phyloP scores from a whole-genome alignment of 371 early-diverging fungal genomes.

The Mortierella polycephala region DNA sequence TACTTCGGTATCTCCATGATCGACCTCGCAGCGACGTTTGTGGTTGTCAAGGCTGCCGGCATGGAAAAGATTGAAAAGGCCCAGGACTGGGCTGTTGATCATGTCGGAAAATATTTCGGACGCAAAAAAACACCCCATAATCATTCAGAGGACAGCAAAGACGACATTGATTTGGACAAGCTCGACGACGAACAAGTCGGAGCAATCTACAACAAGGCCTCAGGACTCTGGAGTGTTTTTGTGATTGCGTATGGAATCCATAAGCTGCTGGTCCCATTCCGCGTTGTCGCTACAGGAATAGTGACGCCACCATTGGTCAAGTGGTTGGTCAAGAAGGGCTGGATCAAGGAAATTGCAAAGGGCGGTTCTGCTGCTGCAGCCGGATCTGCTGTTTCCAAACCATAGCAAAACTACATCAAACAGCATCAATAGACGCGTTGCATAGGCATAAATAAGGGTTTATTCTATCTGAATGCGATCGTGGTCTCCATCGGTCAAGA shows the following conservation, averaged over 20 bases:
- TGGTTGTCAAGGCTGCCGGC: constrained; percentile 53
- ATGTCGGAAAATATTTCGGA: constrained; percentile 33
- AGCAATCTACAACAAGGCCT: constrained; percentile 40
- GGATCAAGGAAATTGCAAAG: constrained; percentile 48
- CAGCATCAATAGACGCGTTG: not conserved
- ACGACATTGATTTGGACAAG: constrained; percentile 28
- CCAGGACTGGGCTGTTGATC: constrained; percentile 46
- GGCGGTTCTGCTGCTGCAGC: constrained; percentile 4
- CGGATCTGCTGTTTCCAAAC: constrained; percentile 7
- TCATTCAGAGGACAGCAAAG: not conserved
- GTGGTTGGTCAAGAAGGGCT: constrained; percentile 54
- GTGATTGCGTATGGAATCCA: constrained; percentile 60
- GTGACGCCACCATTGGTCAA: constrained; percentile 56
- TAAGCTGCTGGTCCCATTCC: constrained; percentile 56
- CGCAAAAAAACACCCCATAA: constrained; percentile 26
- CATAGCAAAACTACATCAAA: not conserved
- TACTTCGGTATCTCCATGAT: constrained; percentile 54
- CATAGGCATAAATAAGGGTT: not conserved
- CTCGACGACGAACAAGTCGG: constrained; percentile 43
- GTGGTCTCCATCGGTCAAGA: constrained; percentile 51
- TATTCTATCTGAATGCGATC: constrained; percentile 37
- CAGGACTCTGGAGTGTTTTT: constrained; percentile 56
- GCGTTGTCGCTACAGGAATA: constrained; percentile 56
- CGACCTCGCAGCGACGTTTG: constrained; percentile 56
- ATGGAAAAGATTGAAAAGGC: constrained; percentile 55